Conservation (phyloP, 192 early-diverging fungal genomes). For the Backusella circina region DNA sequence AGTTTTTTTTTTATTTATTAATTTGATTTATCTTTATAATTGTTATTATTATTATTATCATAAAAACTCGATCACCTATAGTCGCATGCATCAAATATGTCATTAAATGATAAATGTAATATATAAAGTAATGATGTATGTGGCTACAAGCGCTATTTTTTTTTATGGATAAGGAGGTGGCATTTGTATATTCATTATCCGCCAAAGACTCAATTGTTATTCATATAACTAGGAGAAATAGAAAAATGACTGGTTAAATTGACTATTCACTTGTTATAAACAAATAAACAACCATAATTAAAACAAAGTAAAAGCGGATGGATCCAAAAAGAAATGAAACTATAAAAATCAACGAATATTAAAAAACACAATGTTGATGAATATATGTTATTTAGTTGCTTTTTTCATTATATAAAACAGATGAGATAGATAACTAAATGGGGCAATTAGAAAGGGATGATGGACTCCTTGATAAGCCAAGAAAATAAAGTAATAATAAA, state of each 20-base stretch:
- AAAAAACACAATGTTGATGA: neutral
- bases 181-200: neutral
- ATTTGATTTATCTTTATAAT: too few species aligned
- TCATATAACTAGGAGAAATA: conserved; percentile 1
- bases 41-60: too few species aligned
- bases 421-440: neutral
- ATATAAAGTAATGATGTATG: neutral
- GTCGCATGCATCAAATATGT: neutral
- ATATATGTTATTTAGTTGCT: neutral
- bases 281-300: neutral
- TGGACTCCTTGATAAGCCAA: neutral
- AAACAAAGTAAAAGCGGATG: neutral
- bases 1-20: neutral
- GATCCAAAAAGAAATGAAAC: too few species aligned
- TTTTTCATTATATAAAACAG: neutral
- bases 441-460: neutral
- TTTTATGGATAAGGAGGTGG: neutral
- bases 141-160: neutral
- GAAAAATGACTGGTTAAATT: neutral
- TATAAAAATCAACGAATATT: neutral
- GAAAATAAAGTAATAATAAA: neutral
- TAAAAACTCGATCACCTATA: neutral
- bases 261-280: neutral
- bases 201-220: neutral
- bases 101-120: neutral